These are phyloP conservation scores for Sarcodon aspratus DNA, from an alignment of 768 basidiomycete genomes.

Conservation along the genomic window DNA sequence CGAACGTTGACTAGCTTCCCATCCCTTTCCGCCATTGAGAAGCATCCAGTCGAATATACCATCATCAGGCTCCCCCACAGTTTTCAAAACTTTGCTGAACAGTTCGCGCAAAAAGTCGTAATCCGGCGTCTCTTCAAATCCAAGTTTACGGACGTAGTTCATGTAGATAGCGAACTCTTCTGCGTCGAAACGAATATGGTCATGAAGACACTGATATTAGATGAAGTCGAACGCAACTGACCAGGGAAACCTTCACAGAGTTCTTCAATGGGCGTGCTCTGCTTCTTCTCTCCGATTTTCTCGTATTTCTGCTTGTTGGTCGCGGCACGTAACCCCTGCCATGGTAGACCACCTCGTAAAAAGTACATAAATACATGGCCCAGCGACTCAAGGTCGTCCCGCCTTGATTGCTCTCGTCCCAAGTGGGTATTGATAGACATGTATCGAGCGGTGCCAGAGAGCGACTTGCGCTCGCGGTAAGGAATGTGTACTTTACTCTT, in stretches of 20 bases:
- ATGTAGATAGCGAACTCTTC: conserved; percentile 99
- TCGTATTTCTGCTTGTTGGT: conserved; percentile 99
- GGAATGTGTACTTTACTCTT: conserved; percentile 97
- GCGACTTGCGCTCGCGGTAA: conserved; percentile 95
- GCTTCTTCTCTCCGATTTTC: conserved; percentile 99
- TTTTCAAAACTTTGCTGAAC: conserved; percentile 86
- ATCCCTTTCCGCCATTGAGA: conserved; percentile 88
- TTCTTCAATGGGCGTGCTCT: conserved; percentile 83
- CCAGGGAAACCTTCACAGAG: conserved; percentile 96
- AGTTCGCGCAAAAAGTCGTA: conserved; percentile 96
- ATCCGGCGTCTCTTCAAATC: conserved; percentile 95
- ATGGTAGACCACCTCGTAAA: conserved; percentile 88
- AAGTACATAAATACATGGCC: conserved; percentile 99
- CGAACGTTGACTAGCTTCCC: conserved; percentile 62
- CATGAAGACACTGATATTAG: not conserved
- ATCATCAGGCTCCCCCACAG: conserved; percentile 80
- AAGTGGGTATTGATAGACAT: conserved; percentile 99
- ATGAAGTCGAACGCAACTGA: conserved; percentile 18
- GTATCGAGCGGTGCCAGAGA: conserved; percentile 95
- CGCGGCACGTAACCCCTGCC: conserved; percentile 95
- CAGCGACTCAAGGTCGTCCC: conserved; percentile 93
- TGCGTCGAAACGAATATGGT: conserved; percentile 17
- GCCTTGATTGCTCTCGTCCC: conserved; percentile 87
- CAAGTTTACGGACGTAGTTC: conserved; percentile 98
- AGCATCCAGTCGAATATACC: conserved; percentile 96